Evolutionary conservation across 2,329 filamentous ascomycete genomes (phyloP), one percentile per base, ranked within the genome.

Genomic region (Zymoseptoria ardabiliae): DNA sequence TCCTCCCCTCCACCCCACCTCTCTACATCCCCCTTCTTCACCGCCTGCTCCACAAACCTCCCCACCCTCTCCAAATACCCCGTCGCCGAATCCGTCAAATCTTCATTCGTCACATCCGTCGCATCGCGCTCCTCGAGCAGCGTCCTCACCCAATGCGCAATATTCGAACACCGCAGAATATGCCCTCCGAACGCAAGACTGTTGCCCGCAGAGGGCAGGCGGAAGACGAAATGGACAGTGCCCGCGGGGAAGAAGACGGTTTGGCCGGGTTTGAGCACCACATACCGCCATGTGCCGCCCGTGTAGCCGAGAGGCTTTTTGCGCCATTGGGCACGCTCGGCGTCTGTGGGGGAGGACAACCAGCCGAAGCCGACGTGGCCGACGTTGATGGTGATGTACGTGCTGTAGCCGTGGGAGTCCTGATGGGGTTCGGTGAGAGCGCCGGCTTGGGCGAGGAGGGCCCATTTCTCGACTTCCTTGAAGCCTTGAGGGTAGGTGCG

Each of bases 71-170:
- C 62, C 35, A 72, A 63, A 60, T 72, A 72, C 3, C 64, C 68
- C 6, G 65, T 61, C 28, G 69, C 69, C 20, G 71, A 70, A 50
- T 77, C 68, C 58, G 73, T 75, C 58, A 79, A 61, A 19, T 79
- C 77, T 62, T 79, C 68, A 41, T 76, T 76, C 58, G 78, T 77
- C 53, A 79, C 75, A 45, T 76, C 74, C 61, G 72, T 71, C 50
- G 76, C 71, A 19, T 74, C 68, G 1, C 74, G 73, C 61, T 76
- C 74, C 56, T 77, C 74, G 57, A 78, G 74, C 51, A 79, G 66
- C 54, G 75, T 77, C 67, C 76, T 74, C 11, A 78, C 70, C 73
- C 78, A 77, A 56, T 76, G 67, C 9, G 77, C 72, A 11, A 72
- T 69, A 55, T 68, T 70, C n/a, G 68, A 70, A 60, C 69, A 71